Evolutionary conservation across 2,329 filamentous ascomycete genomes (phyloP).

Genomic region (Exophiala spinifera): DNA sequence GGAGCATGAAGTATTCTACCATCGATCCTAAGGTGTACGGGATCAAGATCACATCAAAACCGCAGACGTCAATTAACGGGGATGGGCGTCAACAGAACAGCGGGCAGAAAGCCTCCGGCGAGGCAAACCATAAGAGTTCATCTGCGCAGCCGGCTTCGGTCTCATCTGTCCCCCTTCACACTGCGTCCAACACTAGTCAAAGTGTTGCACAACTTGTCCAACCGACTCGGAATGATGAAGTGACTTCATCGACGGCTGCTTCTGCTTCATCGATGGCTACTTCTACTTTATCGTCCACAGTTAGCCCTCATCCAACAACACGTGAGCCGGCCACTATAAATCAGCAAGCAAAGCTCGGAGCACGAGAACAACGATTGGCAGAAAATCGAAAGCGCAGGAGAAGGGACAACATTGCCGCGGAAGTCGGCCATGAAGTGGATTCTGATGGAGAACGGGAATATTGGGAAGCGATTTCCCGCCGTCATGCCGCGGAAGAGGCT

Average conservation of each 20-base stretch:
- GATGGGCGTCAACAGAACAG: background rate
- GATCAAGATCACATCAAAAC: background rate
- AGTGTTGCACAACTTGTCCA: background rate
- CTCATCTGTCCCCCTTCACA: background rate
- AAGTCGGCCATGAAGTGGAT: background rate
- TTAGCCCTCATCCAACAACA: background rate
- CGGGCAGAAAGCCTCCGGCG: background rate
- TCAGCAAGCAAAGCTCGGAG: background rate
- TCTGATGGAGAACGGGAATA: background rate
- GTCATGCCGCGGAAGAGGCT: background rate
- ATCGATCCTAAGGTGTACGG: background rate
- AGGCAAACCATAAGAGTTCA: background rate
- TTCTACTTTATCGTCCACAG: background rate
- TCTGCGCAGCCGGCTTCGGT: background rate
- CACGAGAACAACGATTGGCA: background rate
- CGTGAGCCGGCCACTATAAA: background rate
- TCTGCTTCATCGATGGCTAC: background rate
- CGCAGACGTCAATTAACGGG: background rate
- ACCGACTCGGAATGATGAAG: background rate
- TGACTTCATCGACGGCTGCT: background rate
- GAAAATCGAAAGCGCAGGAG: background rate
- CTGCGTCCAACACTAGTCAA: background rate
- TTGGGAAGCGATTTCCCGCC: background rate
- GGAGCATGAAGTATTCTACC: background rate
- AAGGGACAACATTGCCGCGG: background rate